These are phyloP conservation scores for Glomus cerebriforme DNA, from an alignment of 192 early-diverging fungal genomes.

Conservation along the genomic window DNA sequence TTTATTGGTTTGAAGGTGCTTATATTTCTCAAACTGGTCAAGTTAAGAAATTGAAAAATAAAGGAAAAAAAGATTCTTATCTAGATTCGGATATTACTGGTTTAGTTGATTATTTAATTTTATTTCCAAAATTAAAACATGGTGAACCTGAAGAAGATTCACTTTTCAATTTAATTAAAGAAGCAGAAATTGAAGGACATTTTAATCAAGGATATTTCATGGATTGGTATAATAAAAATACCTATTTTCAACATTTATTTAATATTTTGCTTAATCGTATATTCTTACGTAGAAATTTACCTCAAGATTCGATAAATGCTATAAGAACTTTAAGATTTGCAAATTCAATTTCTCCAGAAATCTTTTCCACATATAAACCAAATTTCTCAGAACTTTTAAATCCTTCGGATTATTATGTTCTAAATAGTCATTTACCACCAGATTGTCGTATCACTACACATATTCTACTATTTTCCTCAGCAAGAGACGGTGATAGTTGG, in stretches of 20 bases:
- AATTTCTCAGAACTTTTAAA: conserved; percentile 18
- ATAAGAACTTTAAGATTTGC: neutral
- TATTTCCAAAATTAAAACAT: neutral
- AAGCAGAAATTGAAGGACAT: neutral
- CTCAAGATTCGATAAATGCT: neutral
- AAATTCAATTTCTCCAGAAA: conserved; percentile 1
- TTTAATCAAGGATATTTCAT: neutral
- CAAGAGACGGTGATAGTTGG: conserved; percentile 50
- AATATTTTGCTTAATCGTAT: neutral
- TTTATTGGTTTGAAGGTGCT: conserved; percentile 25
- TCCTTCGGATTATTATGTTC: conserved; percentile 20
- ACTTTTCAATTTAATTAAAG: conserved; percentile 1
- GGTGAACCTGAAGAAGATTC: conserved; percentile 5
- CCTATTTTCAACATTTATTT: conserved; percentile 13
- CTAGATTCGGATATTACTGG: neutral
- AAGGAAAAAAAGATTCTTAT: no score
- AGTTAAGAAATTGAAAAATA: neutral
- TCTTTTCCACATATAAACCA: neutral
- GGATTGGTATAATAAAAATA: conserved; percentile 28
- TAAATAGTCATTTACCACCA: conserved; percentile 11
- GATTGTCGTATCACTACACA: conserved; percentile 36
- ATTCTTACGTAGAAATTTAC: neutral
- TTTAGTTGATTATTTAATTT: conserved; percentile 15
- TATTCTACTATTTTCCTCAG: conserved; percentile 49
- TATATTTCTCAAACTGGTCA: neutral